Percentiles rank a stretch among this genome's conserved stretches.
Conservation (phyloP, 2,329 filamentous ascomycete genomes). For the Claviceps sp. region DNA sequence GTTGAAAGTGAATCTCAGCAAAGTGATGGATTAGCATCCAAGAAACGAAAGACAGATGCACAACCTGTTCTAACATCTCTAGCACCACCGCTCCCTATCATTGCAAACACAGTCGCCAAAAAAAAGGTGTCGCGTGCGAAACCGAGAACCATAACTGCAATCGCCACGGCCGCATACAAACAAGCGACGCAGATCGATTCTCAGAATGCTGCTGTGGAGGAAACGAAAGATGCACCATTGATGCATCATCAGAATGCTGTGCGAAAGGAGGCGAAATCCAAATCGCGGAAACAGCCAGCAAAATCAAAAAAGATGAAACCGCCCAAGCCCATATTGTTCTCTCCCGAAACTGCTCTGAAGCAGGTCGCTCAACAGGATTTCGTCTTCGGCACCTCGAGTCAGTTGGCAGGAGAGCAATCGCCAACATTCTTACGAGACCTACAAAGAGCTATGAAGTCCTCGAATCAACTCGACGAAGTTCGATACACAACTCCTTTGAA, state of each 20-base stretch:
- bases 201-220: neutral
- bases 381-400: slow-evolving; percentile 77
- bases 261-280: slow-evolving; percentile 20
- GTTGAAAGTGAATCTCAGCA: neutral
- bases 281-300: slow-evolving; percentile 17
- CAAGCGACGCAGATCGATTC: slow-evolving; percentile 19
- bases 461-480: slow-evolving; percentile 31
- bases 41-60: neutral
- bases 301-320: slow-evolving; percentile 17
- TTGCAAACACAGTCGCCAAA: slow-evolving; percentile 25
- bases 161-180: slow-evolving; percentile 59
- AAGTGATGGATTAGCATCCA: neutral
- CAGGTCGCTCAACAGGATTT: slow-evolving; percentile 60
- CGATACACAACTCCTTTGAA: slow-evolving; percentile 26
- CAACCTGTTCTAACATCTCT: slow-evolving; percentile 3
- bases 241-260: slow-evolving; percentile 7
- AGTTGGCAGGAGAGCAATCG: slow-evolving; percentile 61
- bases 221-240: neutral
- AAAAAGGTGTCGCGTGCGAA: slow-evolving; percentile 52
- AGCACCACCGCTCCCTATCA: neutral
- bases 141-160: slow-evolving; percentile 61
- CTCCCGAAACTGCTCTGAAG: slow-evolving; percentile 53
- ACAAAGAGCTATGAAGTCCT: slow-evolving; percentile 46
- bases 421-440: slow-evolving; percentile 51
- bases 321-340: slow-evolving; percentile 44